Percentiles rank a stretch among this genome's conserved stretches.
Evolutionary conservation across 768 basidiomycete genomes (phyloP).

Genomic region (Russula dissimulans): DNA sequence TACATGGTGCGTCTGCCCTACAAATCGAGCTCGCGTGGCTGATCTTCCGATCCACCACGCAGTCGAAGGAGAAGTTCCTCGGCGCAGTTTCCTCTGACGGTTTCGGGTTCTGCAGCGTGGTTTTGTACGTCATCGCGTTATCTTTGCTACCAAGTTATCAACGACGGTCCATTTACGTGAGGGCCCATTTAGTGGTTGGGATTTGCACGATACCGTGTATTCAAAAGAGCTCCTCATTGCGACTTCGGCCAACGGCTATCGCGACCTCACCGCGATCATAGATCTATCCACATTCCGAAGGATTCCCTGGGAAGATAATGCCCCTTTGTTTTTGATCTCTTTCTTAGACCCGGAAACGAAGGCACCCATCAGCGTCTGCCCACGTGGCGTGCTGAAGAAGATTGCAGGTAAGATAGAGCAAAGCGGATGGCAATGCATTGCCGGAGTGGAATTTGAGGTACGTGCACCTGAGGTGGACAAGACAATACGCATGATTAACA

Average conservation of each 20-base stretch:
- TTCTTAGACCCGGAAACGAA: constrained; percentile 85
- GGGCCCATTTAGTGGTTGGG: constrained; percentile 59
- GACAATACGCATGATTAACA: background rate
- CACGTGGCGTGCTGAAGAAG: constrained; percentile 67
- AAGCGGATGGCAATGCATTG: constrained; percentile 52
- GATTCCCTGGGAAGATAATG: constrained; percentile 85
- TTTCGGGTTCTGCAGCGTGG: constrained; percentile 89
- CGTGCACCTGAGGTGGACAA: background rate
- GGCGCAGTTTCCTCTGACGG: constrained; percentile 70
- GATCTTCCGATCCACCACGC: constrained; percentile 7
- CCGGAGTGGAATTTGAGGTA: constrained; percentile 94
- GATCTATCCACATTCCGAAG: constrained; percentile 83
- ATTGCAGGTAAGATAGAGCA: constrained; percentile 42
- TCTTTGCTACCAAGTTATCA: background rate
- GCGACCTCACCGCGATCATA: constrained; percentile 77
- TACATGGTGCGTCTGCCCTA: constrained; percentile 52
- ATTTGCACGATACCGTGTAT: constrained; percentile 85
- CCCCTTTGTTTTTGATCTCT: constrained; percentile 88
- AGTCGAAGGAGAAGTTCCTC: constrained; percentile 91
- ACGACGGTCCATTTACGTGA: constrained; percentile 1
- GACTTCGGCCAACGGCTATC: constrained; percentile 86
- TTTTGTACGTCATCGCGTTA: constrained; percentile 52
- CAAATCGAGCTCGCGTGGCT: constrained; percentile 9
- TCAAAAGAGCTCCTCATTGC: constrained; percentile 81
- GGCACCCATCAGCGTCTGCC: constrained; percentile 71